Conservation (phyloP, 139 green algal species). For the Pleodorina starrii region DNA sequence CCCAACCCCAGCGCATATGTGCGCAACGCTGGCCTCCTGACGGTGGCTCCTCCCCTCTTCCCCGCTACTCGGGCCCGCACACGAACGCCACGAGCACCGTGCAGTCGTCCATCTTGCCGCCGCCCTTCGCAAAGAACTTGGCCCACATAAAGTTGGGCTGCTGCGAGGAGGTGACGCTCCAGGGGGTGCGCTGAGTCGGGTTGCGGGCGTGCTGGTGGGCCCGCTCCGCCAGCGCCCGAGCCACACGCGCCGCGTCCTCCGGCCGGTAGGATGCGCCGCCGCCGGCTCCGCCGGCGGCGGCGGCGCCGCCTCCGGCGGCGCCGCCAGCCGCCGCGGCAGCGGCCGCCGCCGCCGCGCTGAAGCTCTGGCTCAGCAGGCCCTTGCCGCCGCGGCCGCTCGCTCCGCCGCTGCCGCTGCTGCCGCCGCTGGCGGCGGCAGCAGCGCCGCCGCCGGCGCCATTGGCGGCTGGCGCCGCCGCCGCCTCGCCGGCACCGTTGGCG, state of each 20-base stretch:
- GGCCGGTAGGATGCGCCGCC: background rate
- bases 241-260: constrained; percentile 20
- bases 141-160: constrained; percentile 59
- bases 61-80: background rate
- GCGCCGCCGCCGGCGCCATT: background rate
- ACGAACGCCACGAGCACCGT: constrained; percentile 61
- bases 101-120: constrained; percentile 65
- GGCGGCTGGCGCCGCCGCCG: background rate
- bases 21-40: too few relatives aligned
- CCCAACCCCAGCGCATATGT: too few relatives aligned
- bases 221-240: constrained; percentile 43
- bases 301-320: background rate
- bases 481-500: background rate
- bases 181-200: constrained; percentile 61
- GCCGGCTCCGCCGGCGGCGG: background rate
- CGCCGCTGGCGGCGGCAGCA: background rate
- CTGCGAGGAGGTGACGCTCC: constrained; percentile 58
- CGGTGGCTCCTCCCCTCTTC: too few relatives aligned
- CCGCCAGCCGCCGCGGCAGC: background rate
- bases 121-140: constrained; percentile 62
- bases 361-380: constrained; percentile 43
- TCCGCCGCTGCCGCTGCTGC: background rate
- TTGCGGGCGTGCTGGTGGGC: constrained; percentile 62
- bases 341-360: background rate
- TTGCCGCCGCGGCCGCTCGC: background rate